Evolutionary conservation across 176 grass and related monocot genomes (phyloP).

Genomic region (Avena insularis): DNA sequence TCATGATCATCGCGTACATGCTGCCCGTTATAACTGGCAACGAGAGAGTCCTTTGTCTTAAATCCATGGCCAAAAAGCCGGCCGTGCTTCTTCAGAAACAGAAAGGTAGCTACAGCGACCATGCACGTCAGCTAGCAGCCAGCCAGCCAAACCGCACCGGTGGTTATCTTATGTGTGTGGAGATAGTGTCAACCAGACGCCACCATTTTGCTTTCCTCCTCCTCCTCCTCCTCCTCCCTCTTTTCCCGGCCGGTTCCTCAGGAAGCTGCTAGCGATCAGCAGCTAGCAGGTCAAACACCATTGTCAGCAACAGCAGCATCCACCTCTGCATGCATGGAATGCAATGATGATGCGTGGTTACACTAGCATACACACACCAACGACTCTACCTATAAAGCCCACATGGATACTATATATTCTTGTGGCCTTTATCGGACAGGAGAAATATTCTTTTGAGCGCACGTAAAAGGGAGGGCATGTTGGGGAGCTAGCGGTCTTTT

Average conservation of each 20-base stretch:
- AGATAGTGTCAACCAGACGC: constrained; percentile 42
- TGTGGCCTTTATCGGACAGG: not conserved
- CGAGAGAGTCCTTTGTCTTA: not conserved
- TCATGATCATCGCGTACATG: too few relatives aligned
- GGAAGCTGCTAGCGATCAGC: not conserved
- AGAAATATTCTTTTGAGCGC: too few relatives aligned
- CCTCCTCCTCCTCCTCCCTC: not conserved
- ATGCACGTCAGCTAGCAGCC: constrained; percentile 24
- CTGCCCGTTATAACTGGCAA: not conserved
- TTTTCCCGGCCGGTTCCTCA: constrained; percentile 31
- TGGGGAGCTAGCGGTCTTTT: too few relatives aligned
- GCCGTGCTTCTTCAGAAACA: constrained; percentile 9
- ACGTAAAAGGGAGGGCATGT: too few relatives aligned
- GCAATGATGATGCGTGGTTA: constrained; percentile 14
- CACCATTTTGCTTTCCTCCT: constrained; percentile 17
- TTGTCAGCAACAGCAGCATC: constrained; percentile 46
- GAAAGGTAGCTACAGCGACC: constrained; percentile 30
- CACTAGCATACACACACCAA: not conserved
- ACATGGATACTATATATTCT: not conserved
- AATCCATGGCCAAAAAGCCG: not conserved
- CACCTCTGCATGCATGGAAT: constrained; percentile 3
- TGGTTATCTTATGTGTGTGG: not conserved
- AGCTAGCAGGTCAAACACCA: constrained; percentile 42
- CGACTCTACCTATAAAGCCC: not conserved
- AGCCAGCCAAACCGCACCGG: not conserved